These are phyloP conservation scores for Ophiocytium majus DNA, from an alignment of 352 stramenopile species.

Conservation along the genomic window DNA sequence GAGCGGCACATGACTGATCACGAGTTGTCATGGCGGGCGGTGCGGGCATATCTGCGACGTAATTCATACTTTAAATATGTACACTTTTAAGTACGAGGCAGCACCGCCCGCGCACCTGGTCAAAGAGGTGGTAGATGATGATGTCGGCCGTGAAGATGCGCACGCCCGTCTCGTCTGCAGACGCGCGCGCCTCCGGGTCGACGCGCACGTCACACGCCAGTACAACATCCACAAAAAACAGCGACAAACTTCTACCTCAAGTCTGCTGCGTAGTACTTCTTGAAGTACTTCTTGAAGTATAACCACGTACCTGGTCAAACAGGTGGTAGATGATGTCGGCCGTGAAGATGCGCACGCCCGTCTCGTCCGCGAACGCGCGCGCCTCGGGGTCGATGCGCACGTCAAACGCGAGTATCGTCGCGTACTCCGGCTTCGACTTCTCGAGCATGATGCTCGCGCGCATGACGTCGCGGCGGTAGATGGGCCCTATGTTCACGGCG, in stretches of 20 bases:
- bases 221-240: no score
- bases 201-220: slow-evolving; percentile 98
- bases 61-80: no score
- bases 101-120: slow-evolving; percentile 88
- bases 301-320: slow-evolving; percentile 95
- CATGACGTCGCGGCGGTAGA: slow-evolving; percentile 93
- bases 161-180: slow-evolving; percentile 84
- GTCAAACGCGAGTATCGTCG: slow-evolving; percentile 97
- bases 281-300: no score
- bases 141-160: slow-evolving; percentile 99
- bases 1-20: no score
- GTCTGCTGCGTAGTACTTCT: no score
- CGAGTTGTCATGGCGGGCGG: no score
- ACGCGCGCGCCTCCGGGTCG: slow-evolving; percentile 78
- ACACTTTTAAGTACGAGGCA: no score
- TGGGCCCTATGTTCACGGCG: slow-evolving; percentile 90
- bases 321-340: slow-evolving; percentile 99
- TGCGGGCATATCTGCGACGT: no score
- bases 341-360: slow-evolving; percentile 96
- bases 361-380: slow-evolving; percentile 71
- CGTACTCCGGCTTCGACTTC: slow-evolving; percentile 88
- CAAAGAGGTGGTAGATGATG: slow-evolving; percentile 99
- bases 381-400: slow-evolving; percentile 93
- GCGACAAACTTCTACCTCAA: no score
- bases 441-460: slow-evolving; percentile 96